Evolutionary conservation across 495 filamentous ascomycete species (phyloP).

Genomic region (Rhizodiscina lignyota): DNA sequence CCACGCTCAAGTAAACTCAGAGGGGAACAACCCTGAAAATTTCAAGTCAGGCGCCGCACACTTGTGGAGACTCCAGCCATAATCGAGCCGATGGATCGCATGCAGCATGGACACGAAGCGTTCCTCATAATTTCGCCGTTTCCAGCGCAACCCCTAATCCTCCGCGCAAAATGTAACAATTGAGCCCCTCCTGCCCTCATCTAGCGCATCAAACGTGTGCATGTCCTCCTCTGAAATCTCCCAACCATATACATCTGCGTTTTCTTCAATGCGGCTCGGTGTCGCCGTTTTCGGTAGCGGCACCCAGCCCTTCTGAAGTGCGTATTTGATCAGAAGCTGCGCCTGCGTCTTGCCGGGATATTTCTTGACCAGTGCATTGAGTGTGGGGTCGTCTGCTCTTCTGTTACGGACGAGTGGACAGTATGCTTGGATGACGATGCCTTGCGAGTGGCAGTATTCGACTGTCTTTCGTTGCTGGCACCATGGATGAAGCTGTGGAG

Average conservation of each 20-base stretch:
- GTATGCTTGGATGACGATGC: constrained; percentile 52
- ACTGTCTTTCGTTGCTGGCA: constrained; percentile 45
- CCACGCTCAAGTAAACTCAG: too few species aligned
- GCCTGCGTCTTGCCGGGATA: constrained; percentile 26
- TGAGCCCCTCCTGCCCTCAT: too few species aligned
- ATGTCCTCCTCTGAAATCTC: constrained; percentile 29
- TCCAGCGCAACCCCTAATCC: too few species aligned
- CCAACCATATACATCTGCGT: constrained; percentile 31
- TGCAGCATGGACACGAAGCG: too few species aligned
- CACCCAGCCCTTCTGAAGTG: constrained; percentile 29
- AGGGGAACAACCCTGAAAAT: too few species aligned
- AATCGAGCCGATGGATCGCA: too few species aligned
- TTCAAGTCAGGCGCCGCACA: too few species aligned
- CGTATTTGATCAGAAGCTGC: constrained; percentile 26
- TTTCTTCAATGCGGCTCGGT: constrained; percentile 25
- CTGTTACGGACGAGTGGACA: constrained; percentile 46
- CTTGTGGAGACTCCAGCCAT: too few species aligned
- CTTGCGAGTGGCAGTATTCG: constrained; percentile 40
- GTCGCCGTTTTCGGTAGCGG: constrained; percentile 37
- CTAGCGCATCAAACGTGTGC: too few species aligned
- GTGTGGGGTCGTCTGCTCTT: constrained; percentile 37
- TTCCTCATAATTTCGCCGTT: too few species aligned
- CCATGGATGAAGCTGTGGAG: too few species aligned
- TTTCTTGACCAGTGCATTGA: constrained; percentile 34
- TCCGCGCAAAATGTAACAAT: too few species aligned